Evolutionary conservation across 2,329 filamentous ascomycete species (phyloP).

Genomic region (Trichoderma cornu-damae): DNA sequence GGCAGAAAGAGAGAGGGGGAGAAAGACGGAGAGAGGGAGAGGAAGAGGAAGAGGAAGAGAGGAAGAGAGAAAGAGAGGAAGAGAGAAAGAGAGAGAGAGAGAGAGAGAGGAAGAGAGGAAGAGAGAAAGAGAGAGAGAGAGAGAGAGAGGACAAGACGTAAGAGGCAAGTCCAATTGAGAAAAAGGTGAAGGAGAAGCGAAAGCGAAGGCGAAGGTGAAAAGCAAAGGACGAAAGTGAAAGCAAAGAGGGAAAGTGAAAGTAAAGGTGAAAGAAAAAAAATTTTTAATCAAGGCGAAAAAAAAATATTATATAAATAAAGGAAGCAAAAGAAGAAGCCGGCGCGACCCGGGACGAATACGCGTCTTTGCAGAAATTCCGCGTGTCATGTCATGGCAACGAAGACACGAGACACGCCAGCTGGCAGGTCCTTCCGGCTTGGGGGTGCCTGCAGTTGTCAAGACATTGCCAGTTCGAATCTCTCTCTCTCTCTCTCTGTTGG

Average conservation of each 20-base stretch:
- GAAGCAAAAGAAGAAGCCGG: not conserved
- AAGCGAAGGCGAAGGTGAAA: too few relatives aligned
- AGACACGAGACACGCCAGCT: constrained; percentile 18
- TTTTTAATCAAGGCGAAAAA: too few relatives aligned
- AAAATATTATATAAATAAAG: too few relatives aligned
- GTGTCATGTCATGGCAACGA: not conserved
- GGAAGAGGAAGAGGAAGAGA: not conserved
- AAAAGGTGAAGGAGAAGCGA: constrained; percentile 12
- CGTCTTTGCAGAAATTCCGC: not conserved
- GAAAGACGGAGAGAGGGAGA: not conserved
- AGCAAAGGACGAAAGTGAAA: too few relatives aligned
- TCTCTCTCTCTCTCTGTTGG: too few relatives aligned
- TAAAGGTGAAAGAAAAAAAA: not conserved
- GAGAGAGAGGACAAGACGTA: not conserved
- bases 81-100: not conserved
- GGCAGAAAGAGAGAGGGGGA: not conserved
- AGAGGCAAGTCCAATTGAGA: not conserved
- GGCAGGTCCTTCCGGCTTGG: constrained; percentile 4
- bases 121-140: not conserved
- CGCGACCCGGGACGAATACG: constrained; percentile 5
- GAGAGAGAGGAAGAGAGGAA: not conserved
- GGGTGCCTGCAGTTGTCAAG: not conserved
- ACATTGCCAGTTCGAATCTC: not conserved
- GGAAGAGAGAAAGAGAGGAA: too few relatives aligned
- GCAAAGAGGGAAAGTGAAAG: not conserved